phyloP scores from a whole-genome alignment of 257 asterid genomes.

The Solanum virginianum region DNA sequence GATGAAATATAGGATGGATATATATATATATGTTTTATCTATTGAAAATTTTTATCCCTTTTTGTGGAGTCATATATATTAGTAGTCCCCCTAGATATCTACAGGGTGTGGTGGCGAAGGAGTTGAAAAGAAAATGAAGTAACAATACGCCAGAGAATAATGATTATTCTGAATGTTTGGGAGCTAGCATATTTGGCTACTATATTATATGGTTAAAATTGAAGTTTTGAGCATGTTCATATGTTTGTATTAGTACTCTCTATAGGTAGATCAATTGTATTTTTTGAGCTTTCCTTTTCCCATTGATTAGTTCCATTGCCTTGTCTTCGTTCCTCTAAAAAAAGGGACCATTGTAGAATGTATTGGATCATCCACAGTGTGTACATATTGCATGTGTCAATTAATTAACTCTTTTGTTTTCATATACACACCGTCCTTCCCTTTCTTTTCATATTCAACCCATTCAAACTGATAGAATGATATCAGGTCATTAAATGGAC shows the following conservation, averaged over 20 bases:
- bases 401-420: background rate
- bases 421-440: background rate
- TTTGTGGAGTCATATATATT: background rate
- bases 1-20: background rate
- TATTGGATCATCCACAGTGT: conserved; percentile 2
- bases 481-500: background rate
- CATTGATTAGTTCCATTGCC: conserved; percentile 13
- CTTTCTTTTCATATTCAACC: background rate
- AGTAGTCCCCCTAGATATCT: background rate
- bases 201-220: background rate
- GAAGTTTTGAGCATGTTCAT: conserved; percentile 8
- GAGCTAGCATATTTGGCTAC: background rate
- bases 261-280: background rate
- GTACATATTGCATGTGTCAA: background rate
- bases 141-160: background rate
- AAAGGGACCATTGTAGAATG: conserved; percentile 16
- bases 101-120: background rate
- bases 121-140: background rate
- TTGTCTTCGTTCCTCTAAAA: background rate
- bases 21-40: background rate
- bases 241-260: conserved; percentile 14
- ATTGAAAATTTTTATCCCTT: background rate
- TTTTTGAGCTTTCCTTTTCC: conserved; percentile 30
- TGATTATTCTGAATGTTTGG: background rate
- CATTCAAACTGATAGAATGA: background rate